These are phyloP conservation scores for Schizochytrium sp. DNA, from an alignment of 108 stramenopile species.

Conservation along the genomic window DNA sequence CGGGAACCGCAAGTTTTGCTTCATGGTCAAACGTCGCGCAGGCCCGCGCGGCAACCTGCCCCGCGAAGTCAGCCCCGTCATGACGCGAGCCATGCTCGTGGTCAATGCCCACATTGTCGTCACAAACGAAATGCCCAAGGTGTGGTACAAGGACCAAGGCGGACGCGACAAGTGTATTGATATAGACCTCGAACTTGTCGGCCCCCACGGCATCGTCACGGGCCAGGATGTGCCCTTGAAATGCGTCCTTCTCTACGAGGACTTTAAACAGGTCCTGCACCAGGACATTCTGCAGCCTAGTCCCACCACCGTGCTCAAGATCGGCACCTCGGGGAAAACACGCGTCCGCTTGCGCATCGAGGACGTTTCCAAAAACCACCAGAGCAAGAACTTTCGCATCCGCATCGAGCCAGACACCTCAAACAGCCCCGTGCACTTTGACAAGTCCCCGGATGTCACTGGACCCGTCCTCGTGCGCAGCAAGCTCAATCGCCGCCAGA, in stretches of 20 bases:
- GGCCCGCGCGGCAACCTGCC: constrained; percentile 1
- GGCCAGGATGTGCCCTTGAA: constrained; percentile 41
- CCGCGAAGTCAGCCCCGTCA: constrained; percentile 5
- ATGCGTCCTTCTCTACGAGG: constrained; percentile 43
- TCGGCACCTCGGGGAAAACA: constrained; percentile 29
- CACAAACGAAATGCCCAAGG: constrained; percentile 25
- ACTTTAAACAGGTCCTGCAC: constrained; percentile 48
- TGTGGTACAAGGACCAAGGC: constrained; percentile 87
- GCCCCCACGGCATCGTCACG: constrained; percentile 40
- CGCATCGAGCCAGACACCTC: constrained; percentile 50
- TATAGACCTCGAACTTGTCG: constrained; percentile 46
- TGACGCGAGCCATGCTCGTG: constrained; percentile 13
- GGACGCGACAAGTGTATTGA: constrained; percentile 74
- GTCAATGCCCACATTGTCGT: not conserved
- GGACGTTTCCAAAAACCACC: constrained; percentile 81
- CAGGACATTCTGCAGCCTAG: constrained; percentile 60
- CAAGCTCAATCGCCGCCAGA: constrained; percentile 53
- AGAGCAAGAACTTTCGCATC: constrained; percentile 64
- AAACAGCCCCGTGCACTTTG: constrained; percentile 41
- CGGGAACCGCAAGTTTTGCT: not conserved
- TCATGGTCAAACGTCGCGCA: not conserved
- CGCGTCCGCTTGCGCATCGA: constrained; percentile 63
- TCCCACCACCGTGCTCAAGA: constrained; percentile 15
- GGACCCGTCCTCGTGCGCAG: constrained; percentile 65
- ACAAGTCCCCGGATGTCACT: constrained; percentile 60